Evolutionary conservation across 2,329 filamentous ascomycete species (phyloP), one percentile per base, ranked within the genome.

Genomic region (Fusarium pseudonygamai): DNA sequence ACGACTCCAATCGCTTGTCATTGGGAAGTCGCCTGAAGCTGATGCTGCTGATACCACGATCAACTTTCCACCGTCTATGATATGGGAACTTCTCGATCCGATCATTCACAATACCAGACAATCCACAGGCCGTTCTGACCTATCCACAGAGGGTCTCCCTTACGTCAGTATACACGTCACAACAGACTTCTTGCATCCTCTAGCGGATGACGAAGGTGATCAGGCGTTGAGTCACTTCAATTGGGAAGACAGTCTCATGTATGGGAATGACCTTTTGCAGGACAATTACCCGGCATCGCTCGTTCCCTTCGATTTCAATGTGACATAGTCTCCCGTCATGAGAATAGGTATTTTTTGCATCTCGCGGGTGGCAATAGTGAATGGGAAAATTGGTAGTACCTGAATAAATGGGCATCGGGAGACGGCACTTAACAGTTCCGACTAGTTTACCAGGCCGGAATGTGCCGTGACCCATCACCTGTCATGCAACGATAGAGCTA

Each of bases 81-180:
- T 67, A 24, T 67, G 64, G 64, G 39, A 67, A 24, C 64, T 67
- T 30, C 45, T 67, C 10, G 64, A 67, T 11, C 64, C 64, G 1
- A 36, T 60, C 16, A 30, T 60, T 4, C n/a, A 36, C 5, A 37
- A 14, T 5, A 13, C 34, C 7, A 30, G 28, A 18, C 18, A 20
- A 12, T 18, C 43, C 18, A 8, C 6, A 5, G 14, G 16, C 3
- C 22, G 1, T 5, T 40, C 18, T 6, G 6, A 7, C 14, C 11
- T 15, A 7, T 14, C 28, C 5, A 9, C 50, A 7, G 62, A 45
- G 11, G 20, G 34, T 26, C 39, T 40, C 5, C 9, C 26, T 18
- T 26, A 65, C 20, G 64, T 67, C 28, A 67, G 62, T 26, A 60
- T 67, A 30, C 64, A 67, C 36, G 62, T 67, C 8, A 67, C 64